Base-by-base conservation (phyloP, 495 filamentous ascomycete species). In the Penicillium ochrochloron region DNA sequence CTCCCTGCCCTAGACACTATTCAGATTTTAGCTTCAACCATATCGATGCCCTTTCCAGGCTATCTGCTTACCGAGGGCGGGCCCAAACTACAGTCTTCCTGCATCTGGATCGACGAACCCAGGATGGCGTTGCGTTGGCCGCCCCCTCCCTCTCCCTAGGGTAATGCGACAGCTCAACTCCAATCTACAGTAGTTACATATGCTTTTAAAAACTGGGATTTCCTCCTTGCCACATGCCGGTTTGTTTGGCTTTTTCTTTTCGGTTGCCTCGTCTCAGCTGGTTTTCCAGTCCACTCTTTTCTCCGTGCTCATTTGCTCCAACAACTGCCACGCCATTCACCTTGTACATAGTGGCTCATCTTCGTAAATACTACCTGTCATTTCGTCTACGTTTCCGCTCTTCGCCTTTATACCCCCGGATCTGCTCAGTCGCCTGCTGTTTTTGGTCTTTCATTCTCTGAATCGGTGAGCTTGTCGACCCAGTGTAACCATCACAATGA, bases 91-190 rank as follows among this genome's bases (percentile, higher is more conserved):
- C 23, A 59, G 29, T 52, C 53, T 21, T 66, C 61, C 23, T 69
- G 67, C 67, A 51, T 66, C 62, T 27, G 60, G 67, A 70, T 70
- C 61, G 59, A 25, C 66, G 48, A 61, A 44, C 61, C 59, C 35
- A 60, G 51, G 60, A 60, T 63, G 23, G 55, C 44, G 11, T 35
- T 56, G 39, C 41, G 39, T 35, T 48, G 21, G 44, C 23, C n/a
- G 50, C 10, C 62, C 66, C 41, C 62, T 56, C 63, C 41, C 60
- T 46, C 57, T 54, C 12, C 21, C 34, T 23, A 15, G n/a, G 29
- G 57, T 62, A 64, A 67, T 50, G 56, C 57, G 68, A 72, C 56
- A 73, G 66, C 64, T 73, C 66, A 69, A 33, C 60, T 73, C 27
- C 46, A 46, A 42, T 46, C 34, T 33, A 33, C 31, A 33, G 31